Base-by-base conservation (phyloP, 192 early-diverging fungal species). In the Podila verticillata region DNA sequence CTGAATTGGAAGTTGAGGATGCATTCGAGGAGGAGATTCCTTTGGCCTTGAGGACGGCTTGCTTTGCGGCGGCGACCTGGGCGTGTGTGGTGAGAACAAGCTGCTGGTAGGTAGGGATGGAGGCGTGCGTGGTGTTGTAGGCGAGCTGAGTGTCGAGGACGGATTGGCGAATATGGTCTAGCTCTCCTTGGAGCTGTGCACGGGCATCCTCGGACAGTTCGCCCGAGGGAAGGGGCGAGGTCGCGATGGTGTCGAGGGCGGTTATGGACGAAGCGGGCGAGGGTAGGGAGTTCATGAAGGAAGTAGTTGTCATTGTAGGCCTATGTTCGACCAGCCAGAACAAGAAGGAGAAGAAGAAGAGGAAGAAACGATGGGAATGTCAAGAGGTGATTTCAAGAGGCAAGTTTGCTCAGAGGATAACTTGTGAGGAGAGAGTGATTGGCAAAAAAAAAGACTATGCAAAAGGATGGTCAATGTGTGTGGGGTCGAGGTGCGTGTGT, bases 11-110 rank as follows among this genome's bases (percentile, higher is more conserved):
- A 30, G 36, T 30, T 10, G 66, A 59, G 7, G 77, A 72, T 6
- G 70, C 61, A 22, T 44, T 30, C 1, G 68, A 31, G 8, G 74
- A 70, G 9, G 73, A 48, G 48, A 68, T 48, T 7, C 70, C 77
- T 13, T 60, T 67, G 47, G 77, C 77, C 7, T 66, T 30, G 1
- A 68, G 61, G 15, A 80, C 56, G 19, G 77, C 77, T 56, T 80
- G 70, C 34, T 80, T 80, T 24, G 77, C 77, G 39, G 60, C 61
- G 20, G 70, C 77, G 13, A 80, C 77, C 56, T 80, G 77, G 39
- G 70, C 77, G 28, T 80, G 77, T 4, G 77, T 80, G 19, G 77
- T 68, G 51, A 80, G 61, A 20, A 80, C 77, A 12, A 80, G 77
- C 44, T 80, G 64, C 34, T 80, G 77, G 63, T 64, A 80, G 60